phyloP scores from a whole-genome alignment of 106 monocot species.

The Narthecium ossifragum region DNA sequence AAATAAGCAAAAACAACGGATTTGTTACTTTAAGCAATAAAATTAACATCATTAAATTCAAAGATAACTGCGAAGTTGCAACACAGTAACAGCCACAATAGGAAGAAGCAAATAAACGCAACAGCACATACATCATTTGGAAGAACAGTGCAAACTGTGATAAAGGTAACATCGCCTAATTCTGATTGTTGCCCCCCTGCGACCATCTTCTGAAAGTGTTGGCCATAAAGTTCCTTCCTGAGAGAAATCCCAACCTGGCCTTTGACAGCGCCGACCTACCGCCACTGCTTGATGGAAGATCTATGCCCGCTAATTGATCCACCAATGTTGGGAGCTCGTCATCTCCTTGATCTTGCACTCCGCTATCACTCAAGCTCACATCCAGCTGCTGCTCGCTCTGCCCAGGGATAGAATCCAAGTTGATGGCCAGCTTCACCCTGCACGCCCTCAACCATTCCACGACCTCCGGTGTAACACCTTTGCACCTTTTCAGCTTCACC shows the following conservation, averaged over 20 bases:
- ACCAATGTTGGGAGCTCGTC: constrained; percentile 3
- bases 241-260: constrained; percentile 3
- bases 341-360: constrained; percentile 4
- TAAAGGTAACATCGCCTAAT: too few species aligned
- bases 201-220: constrained; percentile 10
- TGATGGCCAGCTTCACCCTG: constrained; percentile 9
- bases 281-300: constrained; percentile 29
- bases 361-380: constrained; percentile 10
- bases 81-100: too few species aligned
- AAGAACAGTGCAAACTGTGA: too few species aligned
- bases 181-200: too few species aligned
- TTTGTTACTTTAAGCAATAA: too few species aligned
- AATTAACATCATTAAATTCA: too few species aligned
- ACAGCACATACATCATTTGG: too few species aligned
- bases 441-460: constrained; percentile 22
- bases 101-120: too few species aligned
- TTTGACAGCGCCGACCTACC: constrained; percentile 12
- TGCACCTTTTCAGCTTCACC: constrained; percentile 44
- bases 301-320: constrained; percentile 9
- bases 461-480: constrained; percentile 19
- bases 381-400: constrained; percentile 8
- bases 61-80: too few species aligned
- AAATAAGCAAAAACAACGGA: too few species aligned
- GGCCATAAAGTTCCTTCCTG: not conserved
- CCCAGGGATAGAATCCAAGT: constrained; percentile 5